Evolutionary conservation across 2,329 filamentous ascomycete species (phyloP).

Genomic region (Exophiala calicioides): DNA sequence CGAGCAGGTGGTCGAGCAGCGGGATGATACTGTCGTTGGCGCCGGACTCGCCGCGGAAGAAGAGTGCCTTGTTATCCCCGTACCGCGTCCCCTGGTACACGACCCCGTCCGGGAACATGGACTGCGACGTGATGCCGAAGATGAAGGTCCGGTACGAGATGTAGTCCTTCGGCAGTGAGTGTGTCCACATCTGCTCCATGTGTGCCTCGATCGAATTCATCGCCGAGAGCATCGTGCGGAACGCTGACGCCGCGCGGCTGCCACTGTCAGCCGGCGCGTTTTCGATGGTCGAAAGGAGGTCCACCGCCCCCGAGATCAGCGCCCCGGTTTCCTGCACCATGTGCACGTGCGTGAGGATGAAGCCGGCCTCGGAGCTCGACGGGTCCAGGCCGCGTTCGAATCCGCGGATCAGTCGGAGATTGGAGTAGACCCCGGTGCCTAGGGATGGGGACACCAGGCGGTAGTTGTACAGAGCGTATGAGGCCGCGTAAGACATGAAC

Average conservation of each 20-base stretch:
- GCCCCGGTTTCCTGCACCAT: slow-evolving; percentile 87
- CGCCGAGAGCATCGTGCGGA: slow-evolving; percentile 62
- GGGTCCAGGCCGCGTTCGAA: slow-evolving; percentile 90
- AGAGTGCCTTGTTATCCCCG: slow-evolving; percentile 67
- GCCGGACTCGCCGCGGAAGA: slow-evolving; percentile 87
- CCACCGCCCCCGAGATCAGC: slow-evolving; percentile 71
- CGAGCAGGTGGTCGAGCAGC: slow-evolving; percentile 81
- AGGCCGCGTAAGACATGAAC: slow-evolving; percentile 81
- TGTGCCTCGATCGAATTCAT: slow-evolving; percentile 71
- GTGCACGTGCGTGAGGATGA: slow-evolving; percentile 92
- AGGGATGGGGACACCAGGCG: slow-evolving; percentile 56
- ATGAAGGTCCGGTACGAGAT: slow-evolving; percentile 94
- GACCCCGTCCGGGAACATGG: slow-evolving; percentile 91
- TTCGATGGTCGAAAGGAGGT: slow-evolving; percentile 62
- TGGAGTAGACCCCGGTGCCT: slow-evolving; percentile 48
- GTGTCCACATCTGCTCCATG: slow-evolving; percentile 93
- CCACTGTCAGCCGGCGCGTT: slow-evolving; percentile 5
- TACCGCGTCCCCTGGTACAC: slow-evolving; percentile 73
- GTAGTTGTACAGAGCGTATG: slow-evolving; percentile 66
- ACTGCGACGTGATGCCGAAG: slow-evolving; percentile 89
- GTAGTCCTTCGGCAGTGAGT: slow-evolving; percentile 80
- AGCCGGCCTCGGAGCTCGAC: slow-evolving; percentile 85
- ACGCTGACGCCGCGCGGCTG: slow-evolving; percentile 47
- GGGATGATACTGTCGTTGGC: slow-evolving; percentile 96
- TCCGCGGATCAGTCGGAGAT: slow-evolving; percentile 80